A percentile compares a stretch with the other conserved stretches of the same genome.
Evolutionary conservation across 176 grass and related monocot species (phyloP).

Genomic region (Poa pratensis): DNA sequence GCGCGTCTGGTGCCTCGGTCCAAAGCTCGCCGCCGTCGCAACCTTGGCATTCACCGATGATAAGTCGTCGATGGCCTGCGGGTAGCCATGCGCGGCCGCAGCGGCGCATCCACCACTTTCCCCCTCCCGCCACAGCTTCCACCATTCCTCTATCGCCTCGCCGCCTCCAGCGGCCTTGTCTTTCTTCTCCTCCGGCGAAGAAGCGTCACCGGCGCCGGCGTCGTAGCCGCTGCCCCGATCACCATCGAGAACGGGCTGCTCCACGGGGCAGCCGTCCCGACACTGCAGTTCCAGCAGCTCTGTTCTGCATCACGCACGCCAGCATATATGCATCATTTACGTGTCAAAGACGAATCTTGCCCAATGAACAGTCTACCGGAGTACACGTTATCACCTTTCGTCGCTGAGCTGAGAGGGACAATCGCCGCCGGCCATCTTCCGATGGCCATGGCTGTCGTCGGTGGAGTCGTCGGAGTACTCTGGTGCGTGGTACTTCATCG

Average conservation of each 20-base stretch:
- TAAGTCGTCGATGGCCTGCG: neutral
- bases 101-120: neutral
- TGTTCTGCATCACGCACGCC: neutral
- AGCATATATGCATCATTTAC: neutral
- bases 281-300: slow-evolving; percentile 31
- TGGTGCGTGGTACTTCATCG: neutral
- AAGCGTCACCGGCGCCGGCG: neutral
- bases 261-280: slow-evolving; percentile 27
- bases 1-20: neutral
- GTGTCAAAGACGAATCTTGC: too few species aligned
- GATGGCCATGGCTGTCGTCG: neutral
- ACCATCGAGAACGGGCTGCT: neutral
- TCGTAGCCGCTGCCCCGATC: neutral
- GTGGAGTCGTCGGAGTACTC: neutral
- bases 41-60: slow-evolving; percentile 15
- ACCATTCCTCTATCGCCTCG: slow-evolving; percentile 20
- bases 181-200: neutral
- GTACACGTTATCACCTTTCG: neutral
- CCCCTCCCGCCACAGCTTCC: slow-evolving; percentile 20
- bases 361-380: neutral
- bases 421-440: neutral
- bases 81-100: neutral
- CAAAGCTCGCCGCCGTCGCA: neutral
- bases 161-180: neutral
- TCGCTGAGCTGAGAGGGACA: neutral